Base-by-base conservation (phyloP, 225 moss, liverwort and hornwort species). In the Physcomitrellopsis africana region DNA sequence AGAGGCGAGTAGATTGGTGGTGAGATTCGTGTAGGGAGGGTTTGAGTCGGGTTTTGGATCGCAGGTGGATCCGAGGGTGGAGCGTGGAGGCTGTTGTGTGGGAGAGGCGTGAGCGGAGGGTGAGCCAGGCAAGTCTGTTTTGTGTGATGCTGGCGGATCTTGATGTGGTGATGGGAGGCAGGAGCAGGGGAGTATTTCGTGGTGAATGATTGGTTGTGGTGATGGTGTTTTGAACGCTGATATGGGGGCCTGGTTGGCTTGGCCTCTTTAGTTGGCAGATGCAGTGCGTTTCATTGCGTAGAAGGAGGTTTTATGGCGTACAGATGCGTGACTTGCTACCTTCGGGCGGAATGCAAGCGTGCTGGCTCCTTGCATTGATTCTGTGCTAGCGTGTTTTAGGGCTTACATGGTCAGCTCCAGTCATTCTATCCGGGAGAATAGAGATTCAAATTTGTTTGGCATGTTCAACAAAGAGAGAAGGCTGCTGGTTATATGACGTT, bases 401-500 rank as follows among this genome's bases (percentile, higher is more conserved):
- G 64, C 64, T 65, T 65, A 49, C 15, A 49, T 15, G 11, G 49
- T 49, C 64, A 52, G 15, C 64, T 63, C 14, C 11, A 27, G 65
- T 43, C 54, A 16, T 64, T 14, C 22, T 22, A 5, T 7, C 23
- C 22, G 6, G 46, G 8, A 9, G 45, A 37, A 44, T 26, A 65
- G 18, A 42, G 11, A 44, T 55, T 37, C 12, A 45, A 26, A 65
- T 8, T 23, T 55, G 3, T 53, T n/a, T 17, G 44, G 32, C 32
- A 7, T 37, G 32, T 7, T 5, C 32, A 37, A 1, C 32, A 37
- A 4, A 24, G 55, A 5, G 16, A 5, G 12, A 1, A 8, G 9
- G 69, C 10, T 20, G 5, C 56, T 65, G 77, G 53, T 61, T 61
- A 51, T 77, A 41, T 69, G 69, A 77, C 51, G 41, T 61, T 67